Percentiles rank a stretch among this genome's conserved stretches.
phyloP scores from a whole-genome alignment of 192 early-diverging fungal genomes.

The Chytriomyces sp. region DNA sequence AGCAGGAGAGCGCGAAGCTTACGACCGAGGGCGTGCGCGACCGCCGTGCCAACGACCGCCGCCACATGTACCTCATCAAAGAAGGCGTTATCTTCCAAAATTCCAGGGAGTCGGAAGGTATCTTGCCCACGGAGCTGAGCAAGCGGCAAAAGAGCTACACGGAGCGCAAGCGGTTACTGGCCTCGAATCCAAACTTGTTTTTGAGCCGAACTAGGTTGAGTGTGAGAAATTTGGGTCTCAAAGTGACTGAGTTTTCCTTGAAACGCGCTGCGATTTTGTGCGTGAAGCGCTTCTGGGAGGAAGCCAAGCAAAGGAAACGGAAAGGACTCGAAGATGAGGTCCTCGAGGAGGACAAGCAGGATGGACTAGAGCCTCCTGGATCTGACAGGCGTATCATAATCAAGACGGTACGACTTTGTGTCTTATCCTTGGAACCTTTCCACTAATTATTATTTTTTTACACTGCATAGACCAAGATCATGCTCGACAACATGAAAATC shows the following conservation, averaged over 20 bases:
- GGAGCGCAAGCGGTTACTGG: slow-evolving; percentile 77
- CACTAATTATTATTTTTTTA: slow-evolving; percentile 30
- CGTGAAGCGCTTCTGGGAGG: slow-evolving; percentile 56
- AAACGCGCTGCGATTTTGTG: slow-evolving; percentile 41
- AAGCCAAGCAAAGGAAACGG: slow-evolving; percentile 40
- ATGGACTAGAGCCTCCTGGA: slow-evolving; percentile 47
- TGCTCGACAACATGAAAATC: slow-evolving; percentile 75
- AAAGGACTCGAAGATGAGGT: slow-evolving; percentile 60
- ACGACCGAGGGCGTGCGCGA: slow-evolving; percentile 60
- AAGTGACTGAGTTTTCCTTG: slow-evolving; percentile 73
- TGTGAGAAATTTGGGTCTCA: slow-evolving; percentile 80
- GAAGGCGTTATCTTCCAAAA: slow-evolving; percentile 91
- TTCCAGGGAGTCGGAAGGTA: slow-evolving; percentile 69
- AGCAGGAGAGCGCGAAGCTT: slow-evolving; percentile 67
- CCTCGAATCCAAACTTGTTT: slow-evolving; percentile 85
- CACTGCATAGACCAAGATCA: slow-evolving; percentile 74
- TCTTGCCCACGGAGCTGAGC: slow-evolving; percentile 73
- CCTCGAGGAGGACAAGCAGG: slow-evolving; percentile 70
- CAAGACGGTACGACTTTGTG: slow-evolving; percentile 44
- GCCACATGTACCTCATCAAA: slow-evolving; percentile 86
- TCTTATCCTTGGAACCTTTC: neutral
- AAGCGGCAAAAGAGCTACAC: slow-evolving; percentile 84
- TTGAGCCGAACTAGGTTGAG: slow-evolving; percentile 87
- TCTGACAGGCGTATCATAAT: slow-evolving; percentile 46
- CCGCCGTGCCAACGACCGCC: slow-evolving; percentile 74